Base-by-base conservation (phyloP, 108 stramenopile genomes). In the Schizochytrium sp. region DNA sequence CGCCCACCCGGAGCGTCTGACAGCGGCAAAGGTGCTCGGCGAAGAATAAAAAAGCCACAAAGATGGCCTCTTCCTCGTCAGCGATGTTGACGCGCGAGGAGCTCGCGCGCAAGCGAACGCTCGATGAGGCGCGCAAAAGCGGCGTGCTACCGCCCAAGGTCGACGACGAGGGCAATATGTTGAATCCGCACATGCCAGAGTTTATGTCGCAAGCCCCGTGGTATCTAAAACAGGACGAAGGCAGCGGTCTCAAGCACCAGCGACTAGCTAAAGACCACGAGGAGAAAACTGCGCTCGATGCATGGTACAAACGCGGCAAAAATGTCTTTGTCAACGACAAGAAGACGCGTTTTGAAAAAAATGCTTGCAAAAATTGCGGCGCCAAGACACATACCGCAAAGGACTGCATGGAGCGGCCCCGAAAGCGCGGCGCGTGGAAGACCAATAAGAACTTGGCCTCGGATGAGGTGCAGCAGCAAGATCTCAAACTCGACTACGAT, bases 181-280 rank as follows among this genome's bases (percentile, higher is more conserved):
- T 99, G 92, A 99, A 99, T 90, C 99, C 99, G 25, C 99, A 99
- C 96, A 98, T 99, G 89, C 99, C 99, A 69, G 98, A 98, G 90
- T 99, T 98, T 93, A 98, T 99, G 89, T 97, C 98, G 23, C 97
- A 97, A 89, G 93, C 95, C 88, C 99, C 99, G 53, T 99, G 98
- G 98, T 99, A 99, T 90, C 93, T 99, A 87, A 95, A 95, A 71
- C 92, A 96, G 89, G 94, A 93, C 60, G 96, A 96, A 59, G 92
- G 93, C 57, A 95, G 96, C 1, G 96, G 96, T 89, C 90, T 95
- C 28, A 96, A 97, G 90, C 95, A 95, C 87, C 93, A 97, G 90
- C 95, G 96, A 87, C 63, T 95, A 28, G 95, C 94, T 60, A 92
- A 96, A 43, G 90, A 91, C 12, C 94, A 95, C 25, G 94, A 94